phyloP scores from a whole-genome alignment of 805 yeast genomes.

The baker's yeast (Saccharomyces cerevisiae) region DNA sequence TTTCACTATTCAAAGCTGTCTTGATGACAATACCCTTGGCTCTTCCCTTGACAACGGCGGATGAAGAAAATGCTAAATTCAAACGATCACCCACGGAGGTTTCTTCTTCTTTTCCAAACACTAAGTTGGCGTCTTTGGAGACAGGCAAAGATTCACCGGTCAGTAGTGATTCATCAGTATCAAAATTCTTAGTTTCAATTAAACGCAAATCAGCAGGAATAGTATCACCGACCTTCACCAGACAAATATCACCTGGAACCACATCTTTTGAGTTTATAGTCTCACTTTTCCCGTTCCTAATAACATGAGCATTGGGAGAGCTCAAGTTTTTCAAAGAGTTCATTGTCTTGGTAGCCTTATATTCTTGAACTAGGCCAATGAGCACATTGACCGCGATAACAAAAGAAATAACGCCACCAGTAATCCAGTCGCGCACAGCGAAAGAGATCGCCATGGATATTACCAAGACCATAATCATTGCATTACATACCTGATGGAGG shows the following conservation, averaged over 20 bases:
- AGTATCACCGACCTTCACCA: conserved; percentile 86
- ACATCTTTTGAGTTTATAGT: conserved; percentile 71
- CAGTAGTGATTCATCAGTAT: conserved; percentile 84
- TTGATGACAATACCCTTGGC: conserved; percentile 89
- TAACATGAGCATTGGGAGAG: conserved; percentile 87
- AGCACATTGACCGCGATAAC: conserved; percentile 88
- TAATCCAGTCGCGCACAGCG: conserved; percentile 88
- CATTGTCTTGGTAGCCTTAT: conserved; percentile 88
- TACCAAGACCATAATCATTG: conserved; percentile 76
- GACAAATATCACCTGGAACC: conserved; percentile 93
- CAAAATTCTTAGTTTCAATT: conserved; percentile 63
- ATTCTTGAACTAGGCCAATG: conserved; percentile 94
- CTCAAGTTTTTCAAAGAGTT: too few relatives aligned
- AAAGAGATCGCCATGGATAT: conserved; percentile 84
- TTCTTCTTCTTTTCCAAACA: conserved; percentile 26
- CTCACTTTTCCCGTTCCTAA: conserved; percentile 67
- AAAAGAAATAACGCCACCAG: conserved; percentile 82
- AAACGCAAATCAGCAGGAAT: conserved; percentile 92
- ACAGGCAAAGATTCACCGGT: conserved; percentile 94
- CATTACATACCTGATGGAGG: conserved; percentile 81
- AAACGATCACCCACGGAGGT: conserved; percentile 60
- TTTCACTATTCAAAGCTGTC: conserved; percentile 85
- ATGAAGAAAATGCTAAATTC: conserved; percentile 89
- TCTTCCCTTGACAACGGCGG: conserved; percentile 89
- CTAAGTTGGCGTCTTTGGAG: conserved; percentile 45